phyloP scores from a whole-genome alignment of 139 green algal species.

The Chlamydomonas incerta region DNA sequence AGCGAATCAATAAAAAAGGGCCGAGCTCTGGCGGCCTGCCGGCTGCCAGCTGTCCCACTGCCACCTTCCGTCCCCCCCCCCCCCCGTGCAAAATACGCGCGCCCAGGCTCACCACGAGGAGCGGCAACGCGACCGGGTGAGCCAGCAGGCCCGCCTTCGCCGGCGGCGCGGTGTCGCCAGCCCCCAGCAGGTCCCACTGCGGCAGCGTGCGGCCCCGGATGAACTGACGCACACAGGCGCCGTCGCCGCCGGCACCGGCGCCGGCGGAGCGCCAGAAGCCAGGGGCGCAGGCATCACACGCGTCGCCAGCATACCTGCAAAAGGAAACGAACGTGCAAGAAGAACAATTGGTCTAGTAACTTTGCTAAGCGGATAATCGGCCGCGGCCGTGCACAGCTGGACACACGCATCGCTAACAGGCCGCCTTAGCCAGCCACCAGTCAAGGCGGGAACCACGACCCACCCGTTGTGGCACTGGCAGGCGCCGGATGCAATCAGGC shows the following conservation, averaged over 20 bases:
- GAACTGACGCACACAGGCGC: slow-evolving; percentile 42
- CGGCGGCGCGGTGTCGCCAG: neutral
- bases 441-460: neutral
- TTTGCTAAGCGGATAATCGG: neutral
- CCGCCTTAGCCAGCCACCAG: too few relatives aligned
- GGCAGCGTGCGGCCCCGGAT: slow-evolving; percentile 29
- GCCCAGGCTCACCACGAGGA: neutral
- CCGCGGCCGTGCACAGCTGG: too few relatives aligned
- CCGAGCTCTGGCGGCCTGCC: too few relatives aligned
- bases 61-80: too few relatives aligned
- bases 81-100: too few relatives aligned
- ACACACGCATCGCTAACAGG: too few relatives aligned
- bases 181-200: slow-evolving; percentile 13
- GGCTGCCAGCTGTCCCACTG: too few relatives aligned
- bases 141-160: neutral
- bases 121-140: neutral
- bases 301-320: slow-evolving; percentile 51
- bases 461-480: slow-evolving; percentile 61
- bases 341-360: neutral
- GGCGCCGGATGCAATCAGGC: slow-evolving; percentile 26
- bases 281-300: slow-evolving; percentile 41
- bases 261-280: slow-evolving; percentile 31
- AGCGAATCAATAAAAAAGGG: too few relatives aligned
- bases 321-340: neutral
- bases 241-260: neutral